Base-by-base conservation (phyloP, 495 filamentous ascomycete species). In the Annulohypoxylon moriforme region DNA sequence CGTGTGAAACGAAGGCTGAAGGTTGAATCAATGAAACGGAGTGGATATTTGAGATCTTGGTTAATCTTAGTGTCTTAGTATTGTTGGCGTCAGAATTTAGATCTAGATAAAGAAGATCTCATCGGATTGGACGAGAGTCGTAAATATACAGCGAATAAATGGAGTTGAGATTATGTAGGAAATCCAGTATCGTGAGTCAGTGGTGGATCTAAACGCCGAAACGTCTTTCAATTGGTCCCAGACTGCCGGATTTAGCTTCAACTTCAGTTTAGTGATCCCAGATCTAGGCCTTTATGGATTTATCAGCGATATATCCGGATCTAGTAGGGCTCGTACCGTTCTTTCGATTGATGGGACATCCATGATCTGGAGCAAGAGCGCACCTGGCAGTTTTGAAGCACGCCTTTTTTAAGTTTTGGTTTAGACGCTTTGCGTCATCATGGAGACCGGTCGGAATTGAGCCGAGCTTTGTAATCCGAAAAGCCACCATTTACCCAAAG, bases 281-380 rank as follows among this genome's bases (percentile, higher is more conserved):
- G 24, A n/a, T 29, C 52, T 56, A 34, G 36, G 9, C 36, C 6
- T 64, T 57, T 3, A 61, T 31, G 65, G 49, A 68, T 63, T 69
- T 69, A 62, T 69, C 59, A 69, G 66, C 66, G 66, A 62, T 57
- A 63, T 53, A 55, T 62, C 47, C 29, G 42, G 6, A 27, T 44
- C 20, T 38, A 33, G 40, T 16, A 57, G 22, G 1, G 7, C 20
- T 33, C 53, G 18, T 9, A 50, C 22, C 46, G 18, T 31, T 3
- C 13, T 52, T 52, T 52, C 49, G 14, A 52, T 52, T 52, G 24
- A 25, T 4, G 9, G 6, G 27, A 25, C 27, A 29, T 29, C n/a
- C n/a, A n/a, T n/a, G n/a, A n/a, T n/a, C 6, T 29, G 49, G 34
- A 38, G 13, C 9, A 38, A 11, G 34, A 13, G 34, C 8, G 34